Evolutionary conservation across 768 basidiomycete species (phyloP), one percentile per base, ranked within the genome.

Genomic region (Russula sp.): DNA sequence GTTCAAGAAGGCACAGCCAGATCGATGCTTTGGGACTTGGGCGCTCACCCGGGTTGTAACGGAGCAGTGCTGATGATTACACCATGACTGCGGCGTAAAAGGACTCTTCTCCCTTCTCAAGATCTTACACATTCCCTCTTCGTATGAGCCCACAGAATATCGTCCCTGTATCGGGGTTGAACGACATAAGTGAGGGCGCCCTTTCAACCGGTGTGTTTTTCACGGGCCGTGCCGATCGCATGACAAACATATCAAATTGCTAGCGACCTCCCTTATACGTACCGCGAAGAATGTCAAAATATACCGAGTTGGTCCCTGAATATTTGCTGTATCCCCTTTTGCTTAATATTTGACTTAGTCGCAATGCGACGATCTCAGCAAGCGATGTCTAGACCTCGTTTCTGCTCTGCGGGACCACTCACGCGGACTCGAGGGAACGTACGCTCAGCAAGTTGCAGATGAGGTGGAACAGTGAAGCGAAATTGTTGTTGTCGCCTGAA

Each of bases 391-490:
- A 34, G 48, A 44, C 10, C 58, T 66, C 35, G 64, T 45, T 22
- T 51, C 55, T 7, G 49, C 66, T 40, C 44, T 66, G 20, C 48
- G 31, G 1, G 66, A 66, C 39, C 48, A 61, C 39, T 66, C 64
- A 4, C 22, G 37, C 16, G 65, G 57, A n/a, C 52, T 68, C 16
- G 67, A 55, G 45, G 61, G 66, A 16, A 59, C 65, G 37, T 32
- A 39, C 4, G 66, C 66, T 16, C 67, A 63, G 14, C 61, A 63
- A 31, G 67, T 52, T 16, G 51, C 55, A 6, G 67, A 68, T 55
- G 67, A 67, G 20, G 67, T 67, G 18, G 65, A 68, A 55, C 53
- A 40, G 67, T 68, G 53, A 47, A 35, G 22, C 8, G 9, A 13
- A 35, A 1, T 4, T 6, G n/a, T 55, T n/a, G 14, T 3, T 44